Evolutionary conservation across 2,329 filamentous ascomycete genomes (phyloP).

Genomic region (Aureobasidium vineae): DNA sequence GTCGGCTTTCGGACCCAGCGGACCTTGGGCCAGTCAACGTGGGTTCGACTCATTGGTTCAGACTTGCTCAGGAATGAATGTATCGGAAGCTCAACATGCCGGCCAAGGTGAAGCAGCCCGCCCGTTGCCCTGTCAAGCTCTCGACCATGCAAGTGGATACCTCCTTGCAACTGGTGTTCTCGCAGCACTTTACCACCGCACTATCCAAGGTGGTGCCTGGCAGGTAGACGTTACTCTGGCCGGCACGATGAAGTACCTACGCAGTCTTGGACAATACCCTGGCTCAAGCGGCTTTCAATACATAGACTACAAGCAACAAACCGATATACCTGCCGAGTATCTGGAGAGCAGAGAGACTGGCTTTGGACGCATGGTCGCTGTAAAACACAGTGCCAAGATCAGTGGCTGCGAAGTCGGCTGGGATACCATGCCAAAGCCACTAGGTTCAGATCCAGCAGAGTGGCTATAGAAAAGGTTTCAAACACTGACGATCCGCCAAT

Average conservation of each 20-base stretch:
- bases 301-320: neutral
- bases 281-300: neutral
- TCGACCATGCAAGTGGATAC: neutral
- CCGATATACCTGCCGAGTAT: neutral
- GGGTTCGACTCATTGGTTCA: slow-evolving; percentile 2
- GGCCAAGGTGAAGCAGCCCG: neutral
- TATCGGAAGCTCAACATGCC: neutral
- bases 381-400: neutral
- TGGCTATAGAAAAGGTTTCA: neutral
- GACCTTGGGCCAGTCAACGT: neutral
- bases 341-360: neutral
- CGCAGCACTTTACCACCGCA: neutral
- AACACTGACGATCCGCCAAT: too few relatives aligned
- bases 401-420: neutral
- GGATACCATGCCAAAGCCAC: neutral
- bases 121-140: neutral
- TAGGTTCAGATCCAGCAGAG: neutral
- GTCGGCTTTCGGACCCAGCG: neutral
- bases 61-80: neutral
- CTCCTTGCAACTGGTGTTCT: neutral
- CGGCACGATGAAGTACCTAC: slow-evolving; percentile 1
- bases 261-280: slow-evolving; percentile 1
- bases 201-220: neutral
- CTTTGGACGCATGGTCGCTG: neutral
- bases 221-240: slow-evolving; percentile 1